Evolutionary conservation across 2,329 filamentous ascomycete species (phyloP), one percentile per base, ranked within the genome.

Genomic region (Tolypocladium guangdongense): DNA sequence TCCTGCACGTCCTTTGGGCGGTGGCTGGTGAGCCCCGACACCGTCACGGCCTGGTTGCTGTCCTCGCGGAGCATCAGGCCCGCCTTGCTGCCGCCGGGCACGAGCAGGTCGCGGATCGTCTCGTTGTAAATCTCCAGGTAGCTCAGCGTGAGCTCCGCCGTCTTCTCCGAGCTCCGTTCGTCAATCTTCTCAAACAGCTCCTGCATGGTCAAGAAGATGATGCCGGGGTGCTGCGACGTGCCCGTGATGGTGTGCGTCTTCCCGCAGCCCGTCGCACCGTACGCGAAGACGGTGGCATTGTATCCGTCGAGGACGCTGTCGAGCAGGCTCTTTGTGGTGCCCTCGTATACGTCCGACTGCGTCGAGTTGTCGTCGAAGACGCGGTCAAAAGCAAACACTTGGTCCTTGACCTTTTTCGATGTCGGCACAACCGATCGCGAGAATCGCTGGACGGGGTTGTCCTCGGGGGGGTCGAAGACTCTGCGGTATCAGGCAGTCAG

Each of bases 81-180:
- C 59, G 84, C 80, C 71, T 91, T 93, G 70, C 84, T 88, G 38
- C 86, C 88, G 27, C 86, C 86, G 0, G 89, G 87, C n/a, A 93
- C 86, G 45, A 99, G 77, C 64, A 99, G 74, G 72, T 99, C 93
- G 51, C 93, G 88, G 63, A 99, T 99, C 0, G 91, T 96, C 74
- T 99, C 93, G 67, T 99, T 99, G 78, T 99, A 99, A 58, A 99
- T 99, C 67, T 99, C 93, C 38, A 99, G 79, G 64, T 97, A 99
- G 0, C 91, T 96, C 18, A 99, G 81, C 0, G 91, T 90, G 52
- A 99, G 77, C 64, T 97, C 93, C 4, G 90, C 93, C 32, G 84
- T 78, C 71, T 96, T 97, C 56, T 96, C 90, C 54, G 87, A 83
- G 57, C 85, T 86, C 52, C 88, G 74, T 54, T 97, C 93, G n/a